Conservation (phyloP, 805 yeast species). For the Debaryomyces hansenii region DNA sequence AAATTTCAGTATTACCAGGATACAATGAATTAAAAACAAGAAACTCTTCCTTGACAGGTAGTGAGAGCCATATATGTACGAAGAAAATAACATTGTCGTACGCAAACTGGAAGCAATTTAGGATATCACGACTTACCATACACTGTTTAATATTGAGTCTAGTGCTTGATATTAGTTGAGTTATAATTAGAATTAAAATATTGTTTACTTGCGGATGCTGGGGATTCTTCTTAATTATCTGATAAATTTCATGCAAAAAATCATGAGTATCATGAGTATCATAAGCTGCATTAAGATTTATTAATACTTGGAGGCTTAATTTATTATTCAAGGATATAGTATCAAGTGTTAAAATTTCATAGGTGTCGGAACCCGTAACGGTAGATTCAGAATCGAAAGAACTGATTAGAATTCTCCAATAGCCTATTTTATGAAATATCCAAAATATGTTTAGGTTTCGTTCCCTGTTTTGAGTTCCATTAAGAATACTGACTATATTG, state of each 20-base stretch:
- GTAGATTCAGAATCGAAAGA: slow-evolving; percentile 9
- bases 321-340: slow-evolving; percentile 18
- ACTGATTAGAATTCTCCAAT: slow-evolving; percentile 27
- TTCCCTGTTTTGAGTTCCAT: slow-evolving; percentile 8
- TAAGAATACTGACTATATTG: slow-evolving; percentile 11
- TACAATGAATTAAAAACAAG: slow-evolving; percentile 24
- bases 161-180: slow-evolving; percentile 11
- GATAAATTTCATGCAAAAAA: slow-evolving; percentile 7
- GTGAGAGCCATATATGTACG: slow-evolving; percentile 4
- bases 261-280: not conserved
- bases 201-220: slow-evolving; percentile 20
- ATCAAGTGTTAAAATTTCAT: slow-evolving; percentile 24
- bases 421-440: slow-evolving; percentile 24
- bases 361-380: slow-evolving; percentile 8
- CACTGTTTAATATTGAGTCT: slow-evolving; percentile 1
- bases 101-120: not conserved
- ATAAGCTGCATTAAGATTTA: not conserved
- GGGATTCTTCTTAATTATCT: slow-evolving; percentile 10
- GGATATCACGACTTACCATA: not conserved
- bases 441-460: slow-evolving; percentile 21
- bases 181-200: slow-evolving; percentile 16
- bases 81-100: slow-evolving; percentile 2
- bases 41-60: not conserved
- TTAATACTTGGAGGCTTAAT: slow-evolving; percentile 5
- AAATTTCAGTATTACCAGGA: slow-evolving; percentile 27